Evolutionary conservation across 805 yeast genomes (phyloP).

Genomic region (Metschnikowia bowlesiae): DNA sequence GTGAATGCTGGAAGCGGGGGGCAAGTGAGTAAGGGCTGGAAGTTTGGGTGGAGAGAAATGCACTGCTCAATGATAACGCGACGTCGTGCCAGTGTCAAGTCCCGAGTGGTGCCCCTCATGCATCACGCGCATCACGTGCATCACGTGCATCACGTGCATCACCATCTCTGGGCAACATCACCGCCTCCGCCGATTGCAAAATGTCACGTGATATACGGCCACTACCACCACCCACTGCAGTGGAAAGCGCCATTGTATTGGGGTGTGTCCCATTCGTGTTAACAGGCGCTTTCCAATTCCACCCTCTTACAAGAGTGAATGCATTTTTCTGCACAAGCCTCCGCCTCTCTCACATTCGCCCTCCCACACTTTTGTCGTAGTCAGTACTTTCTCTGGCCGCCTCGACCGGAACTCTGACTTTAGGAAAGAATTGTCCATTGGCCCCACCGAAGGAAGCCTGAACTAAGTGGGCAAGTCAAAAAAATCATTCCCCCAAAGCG

Average conservation of each 20-base stretch:
- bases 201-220: conserved; percentile 16
- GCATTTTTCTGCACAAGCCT: too few species aligned
- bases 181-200: conserved; percentile 13
- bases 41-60: background rate
- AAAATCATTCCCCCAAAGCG: background rate
- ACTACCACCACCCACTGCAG: background rate
- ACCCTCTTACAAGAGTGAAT: background rate
- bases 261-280: background rate
- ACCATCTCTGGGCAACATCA: background rate
- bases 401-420: background rate
- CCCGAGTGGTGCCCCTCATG: background rate
- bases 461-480: background rate
- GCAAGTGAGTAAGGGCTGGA: background rate
- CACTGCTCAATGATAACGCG: background rate
- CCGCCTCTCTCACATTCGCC: too few species aligned
- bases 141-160: background rate
- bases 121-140: background rate
- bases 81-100: conserved; percentile 4
- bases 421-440: too few species aligned
- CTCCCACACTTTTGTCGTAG: background rate
- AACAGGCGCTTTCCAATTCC: background rate
- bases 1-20: background rate
- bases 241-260: background rate
- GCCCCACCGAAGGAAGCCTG: background rate
- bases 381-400: background rate